phyloP scores from a whole-genome alignment of 169 alveolate genomes.

The Theileria orientalis region DNA sequence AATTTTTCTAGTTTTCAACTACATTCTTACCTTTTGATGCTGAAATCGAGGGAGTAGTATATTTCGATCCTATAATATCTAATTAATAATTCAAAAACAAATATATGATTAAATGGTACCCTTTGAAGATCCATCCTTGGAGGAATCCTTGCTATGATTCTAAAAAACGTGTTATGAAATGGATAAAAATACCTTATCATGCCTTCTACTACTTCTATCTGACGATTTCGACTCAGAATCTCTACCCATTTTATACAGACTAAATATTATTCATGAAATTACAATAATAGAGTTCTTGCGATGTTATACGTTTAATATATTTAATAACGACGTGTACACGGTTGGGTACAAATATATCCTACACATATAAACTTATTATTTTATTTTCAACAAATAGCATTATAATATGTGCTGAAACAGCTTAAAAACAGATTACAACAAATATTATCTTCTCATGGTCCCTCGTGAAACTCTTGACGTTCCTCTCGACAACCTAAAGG shows the following conservation, averaged over 20 bases:
- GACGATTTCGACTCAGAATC: not conserved
- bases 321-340: not conserved
- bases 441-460: not conserved
- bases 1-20: not conserved
- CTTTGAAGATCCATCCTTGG: not conserved
- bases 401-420: not conserved
- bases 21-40: constrained; percentile 26
- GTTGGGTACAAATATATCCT: not conserved
- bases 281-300: not conserved
- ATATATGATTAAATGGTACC: not conserved
- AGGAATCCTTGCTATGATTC: not conserved
- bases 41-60: constrained; percentile 6
- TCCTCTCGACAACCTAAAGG: constrained; percentile 51
- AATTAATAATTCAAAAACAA: not conserved
- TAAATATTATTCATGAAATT: not conserved
- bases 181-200: constrained; percentile 4
- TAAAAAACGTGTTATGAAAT: not conserved
- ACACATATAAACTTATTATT: not conserved
- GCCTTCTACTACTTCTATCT: constrained; percentile 1
- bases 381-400: not conserved
- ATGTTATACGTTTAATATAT: not conserved
- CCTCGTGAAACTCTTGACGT: constrained; percentile 55
- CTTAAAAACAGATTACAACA: constrained; percentile 10
- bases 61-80: not conserved
- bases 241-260: not conserved